Conservation (phyloP, 2,329 filamentous ascomycete species). For the Clonostachys sp. region DNA sequence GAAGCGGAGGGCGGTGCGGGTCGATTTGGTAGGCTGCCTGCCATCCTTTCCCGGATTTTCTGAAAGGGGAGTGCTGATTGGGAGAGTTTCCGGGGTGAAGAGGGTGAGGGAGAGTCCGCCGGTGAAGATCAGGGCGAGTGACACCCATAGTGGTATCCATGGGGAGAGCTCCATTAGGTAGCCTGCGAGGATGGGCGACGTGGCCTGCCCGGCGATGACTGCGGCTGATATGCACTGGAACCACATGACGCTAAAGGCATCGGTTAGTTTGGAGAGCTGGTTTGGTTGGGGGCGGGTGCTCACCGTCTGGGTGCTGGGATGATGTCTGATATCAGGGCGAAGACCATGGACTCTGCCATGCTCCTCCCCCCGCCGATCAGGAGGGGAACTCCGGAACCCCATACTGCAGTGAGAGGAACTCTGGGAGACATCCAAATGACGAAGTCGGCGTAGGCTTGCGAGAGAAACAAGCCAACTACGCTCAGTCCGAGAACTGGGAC, state of each 20-base stretch:
- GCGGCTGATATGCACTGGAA: slow-evolving; percentile 15
- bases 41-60: too few relatives aligned
- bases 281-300: background rate
- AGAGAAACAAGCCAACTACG: slow-evolving; percentile 13
- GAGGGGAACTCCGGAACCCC: slow-evolving; percentile 11
- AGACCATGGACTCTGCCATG: slow-evolving; percentile 18
- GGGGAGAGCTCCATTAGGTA: slow-evolving; percentile 8
- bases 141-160: slow-evolving; percentile 12
- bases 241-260: slow-evolving; percentile 9
- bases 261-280: background rate
- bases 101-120: slow-evolving; percentile 8
- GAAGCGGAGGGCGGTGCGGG: slow-evolving; percentile 2
- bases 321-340: slow-evolving; percentile 14
- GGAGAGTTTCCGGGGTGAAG: slow-evolving; percentile 14
- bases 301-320: slow-evolving; percentile 8
- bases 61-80: background rate
- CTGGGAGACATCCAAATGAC: slow-evolving; percentile 10
- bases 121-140: slow-evolving; percentile 7
- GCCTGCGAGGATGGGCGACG: slow-evolving; percentile 10
- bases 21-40: background rate
- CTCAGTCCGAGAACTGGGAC: slow-evolving; percentile 14
- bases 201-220: slow-evolving; percentile 11
- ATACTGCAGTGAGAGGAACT: slow-evolving; percentile 14
- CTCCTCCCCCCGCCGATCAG: slow-evolving; percentile 15
- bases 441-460: slow-evolving; percentile 10